These are phyloP conservation scores for Solanum bulbocastanum DNA, from an alignment of 257 asterid genomes.

Conservation along the genomic window DNA sequence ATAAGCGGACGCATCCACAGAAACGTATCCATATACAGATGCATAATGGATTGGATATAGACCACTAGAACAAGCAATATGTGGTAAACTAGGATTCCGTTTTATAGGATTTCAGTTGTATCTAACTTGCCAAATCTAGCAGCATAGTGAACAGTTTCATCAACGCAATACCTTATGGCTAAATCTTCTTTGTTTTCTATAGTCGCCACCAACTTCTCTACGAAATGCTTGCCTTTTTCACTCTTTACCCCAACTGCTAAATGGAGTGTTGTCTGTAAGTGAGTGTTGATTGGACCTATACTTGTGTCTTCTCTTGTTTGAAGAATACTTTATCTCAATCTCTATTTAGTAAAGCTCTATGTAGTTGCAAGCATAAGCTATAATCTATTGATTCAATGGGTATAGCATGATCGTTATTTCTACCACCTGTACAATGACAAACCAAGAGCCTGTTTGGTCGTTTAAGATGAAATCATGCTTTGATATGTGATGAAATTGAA, in stretches of 20 bases:
- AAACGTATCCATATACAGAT: too few species aligned
- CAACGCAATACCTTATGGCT: slow-evolving; percentile 5
- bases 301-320: too few species aligned
- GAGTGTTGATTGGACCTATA: too few species aligned
- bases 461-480: too few species aligned
- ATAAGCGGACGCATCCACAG: too few species aligned
- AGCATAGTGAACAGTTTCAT: slow-evolving; percentile 19
- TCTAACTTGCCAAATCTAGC: slow-evolving; percentile 14
- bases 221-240: background rate
- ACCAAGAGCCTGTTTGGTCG: too few species aligned
- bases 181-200: slow-evolving; percentile 2
- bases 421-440: too few species aligned
- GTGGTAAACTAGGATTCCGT: slow-evolving; percentile 8
- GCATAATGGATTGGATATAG: too few species aligned
- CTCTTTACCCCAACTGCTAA: background rate
- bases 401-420: rapidly evolving
- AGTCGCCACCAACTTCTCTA: slow-evolving; percentile 4
- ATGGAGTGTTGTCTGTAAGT: background rate
- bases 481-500: too few species aligned
- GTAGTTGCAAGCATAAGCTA: background rate
- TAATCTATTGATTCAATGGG: background rate
- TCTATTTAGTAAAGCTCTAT: background rate
- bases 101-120: slow-evolving; percentile 20
- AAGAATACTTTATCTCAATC: background rate
- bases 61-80: too few species aligned